Evolutionary conservation across 2,329 filamentous ascomycete genomes (phyloP), one percentile per base, ranked within the genome.

Genomic region (Ophiocordyceps camponoti-floridani): DNA sequence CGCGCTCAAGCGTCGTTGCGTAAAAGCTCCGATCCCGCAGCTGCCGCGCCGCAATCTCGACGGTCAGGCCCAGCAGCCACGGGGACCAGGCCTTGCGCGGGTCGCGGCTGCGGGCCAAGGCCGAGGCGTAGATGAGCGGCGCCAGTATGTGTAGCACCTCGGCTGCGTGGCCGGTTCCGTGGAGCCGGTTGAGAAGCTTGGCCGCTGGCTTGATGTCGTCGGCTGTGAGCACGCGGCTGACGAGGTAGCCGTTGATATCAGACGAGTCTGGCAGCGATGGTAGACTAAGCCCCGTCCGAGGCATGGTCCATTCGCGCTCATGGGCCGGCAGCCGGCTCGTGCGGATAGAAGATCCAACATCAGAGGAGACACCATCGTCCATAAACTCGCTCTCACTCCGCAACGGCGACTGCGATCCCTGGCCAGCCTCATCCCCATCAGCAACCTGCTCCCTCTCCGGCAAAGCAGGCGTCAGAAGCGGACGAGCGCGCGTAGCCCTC

Each of bases 151-250:
- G 89, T 42, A 98, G 67, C n/a, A 88, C 67, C 65, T 98, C 91
- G 4, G 89, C 88, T 1, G 85, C 66, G 52, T 88, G 85, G 1
- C 72, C 72, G 2, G 68, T 63, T 11, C 87, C 87, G 49, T 82
- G 80, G 1, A 91, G 73, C 33, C 78, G 78, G 58, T 93, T 88
- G n/a, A 96, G 70, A 7, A 98, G 73, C 45, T 83, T 80, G 33
- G 82, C 81, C 0, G 91, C 85, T 0, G 89, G 84, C 60, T 94
- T 95, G 67, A 98, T 91, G 58, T 96, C 91, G 63, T 98, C 91
- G 9, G 91, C 86, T 0, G 86, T 94, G 42, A 98, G 72, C 12
- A 96, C 89, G 51, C 93, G 88, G 31, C 82, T 81, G 23, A 94
- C 76, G 4, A 98, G 75, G 61, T 94, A 98, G 41, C 76, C 77